phyloP scores from a whole-genome alignment of 192 early-diverging fungal genomes.

The Bifiguratus adelaidae region DNA sequence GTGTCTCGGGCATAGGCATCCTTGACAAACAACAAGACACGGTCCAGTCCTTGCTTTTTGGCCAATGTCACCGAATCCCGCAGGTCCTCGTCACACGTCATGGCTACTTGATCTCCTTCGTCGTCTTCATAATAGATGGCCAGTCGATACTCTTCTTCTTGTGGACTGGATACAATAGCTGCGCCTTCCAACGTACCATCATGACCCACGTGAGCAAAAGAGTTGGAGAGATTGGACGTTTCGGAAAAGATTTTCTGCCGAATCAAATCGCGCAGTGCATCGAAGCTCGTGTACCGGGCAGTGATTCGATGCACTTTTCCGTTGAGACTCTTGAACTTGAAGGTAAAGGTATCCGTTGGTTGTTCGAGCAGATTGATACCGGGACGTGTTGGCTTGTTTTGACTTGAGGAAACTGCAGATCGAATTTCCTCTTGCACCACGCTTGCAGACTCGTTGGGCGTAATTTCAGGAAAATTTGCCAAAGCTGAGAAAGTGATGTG shows the following conservation, averaged over 20 bases:
- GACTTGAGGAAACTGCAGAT: slow-evolving; percentile 10
- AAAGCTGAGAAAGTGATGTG: slow-evolving; percentile 25
- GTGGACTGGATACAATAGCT: slow-evolving; percentile 27
- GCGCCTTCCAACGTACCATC: slow-evolving; percentile 38
- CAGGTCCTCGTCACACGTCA: slow-evolving; percentile 70
- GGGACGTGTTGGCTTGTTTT: slow-evolving; percentile 15
- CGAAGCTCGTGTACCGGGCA: slow-evolving; percentile 37
- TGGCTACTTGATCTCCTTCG: slow-evolving; percentile 76
- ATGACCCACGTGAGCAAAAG: slow-evolving; percentile 4
- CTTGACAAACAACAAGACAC: slow-evolving; percentile 59
- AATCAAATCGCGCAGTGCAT: slow-evolving; percentile 40
- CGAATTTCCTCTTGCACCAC: slow-evolving; percentile 27
- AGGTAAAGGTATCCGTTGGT: slow-evolving; percentile 43
- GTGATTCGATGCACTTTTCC: slow-evolving; percentile 71
- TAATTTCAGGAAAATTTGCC: slow-evolving; percentile 39
- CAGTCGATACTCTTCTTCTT: slow-evolving; percentile 25
- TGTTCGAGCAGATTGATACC: slow-evolving; percentile 30
- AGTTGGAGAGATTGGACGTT: slow-evolving; percentile 9
- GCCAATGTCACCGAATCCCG: slow-evolving; percentile 78
- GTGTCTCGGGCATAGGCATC: slow-evolving; percentile 14
- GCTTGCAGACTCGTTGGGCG: slow-evolving; percentile 44
- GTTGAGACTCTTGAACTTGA: slow-evolving; percentile 69
- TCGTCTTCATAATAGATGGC: slow-evolving; percentile 82
- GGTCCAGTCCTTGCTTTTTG: slow-evolving; percentile 58
- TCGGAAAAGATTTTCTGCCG: slow-evolving; percentile 29